Evolutionary conservation across 1,139 yeast genomes (phyloP), one percentile per base, ranked within the genome.

Genomic region (Suhomyces wounanorum): DNA sequence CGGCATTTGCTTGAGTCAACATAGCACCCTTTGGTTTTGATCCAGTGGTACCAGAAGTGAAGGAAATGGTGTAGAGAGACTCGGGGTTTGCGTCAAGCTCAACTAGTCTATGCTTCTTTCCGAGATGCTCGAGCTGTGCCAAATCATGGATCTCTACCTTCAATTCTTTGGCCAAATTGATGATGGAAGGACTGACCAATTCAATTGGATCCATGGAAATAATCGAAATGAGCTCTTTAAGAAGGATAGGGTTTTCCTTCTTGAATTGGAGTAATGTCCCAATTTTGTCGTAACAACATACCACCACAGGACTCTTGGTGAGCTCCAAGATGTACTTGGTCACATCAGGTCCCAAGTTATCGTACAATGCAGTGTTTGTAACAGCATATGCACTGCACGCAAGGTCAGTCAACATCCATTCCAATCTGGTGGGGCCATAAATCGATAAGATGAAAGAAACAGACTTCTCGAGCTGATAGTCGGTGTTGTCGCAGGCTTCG

Each of bases 1-100:
- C 63, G 2, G 69, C 69, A 43, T 63, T 64, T n/a, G 54, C 52
- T 16, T 74, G 77, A 7, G 70, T 58, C 40, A 74, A 61, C 52
- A 68, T 56, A 5, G 72, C 78, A 1, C 79, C 79, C 56, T 73
- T 74, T 10, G 79, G 77, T 40, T 65, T 63, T 7, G 73, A 56
- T 1, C 79, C 79, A 7, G 78, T 72, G 9, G 79, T 74, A 17
- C 79, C 79, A 2, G 77, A 72, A 18, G 78, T 74, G 51, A 72
- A 74, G 40, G 76, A 72, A 44, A 75, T 70, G 35, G 79, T 72
- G 53, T 64, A 74, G 30, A 71, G 51, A 1, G 74, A 61, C 9
- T 66, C 64, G 1, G 69, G 64, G 4, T 44, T 56, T 14, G 78
- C 77, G 4, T 68, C 62, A 33, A 66, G 56, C 50, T 61, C 63